Conservation (phyloP, 495 filamentous ascomycete genomes). For the Clohesyomyces aquaticus region DNA sequence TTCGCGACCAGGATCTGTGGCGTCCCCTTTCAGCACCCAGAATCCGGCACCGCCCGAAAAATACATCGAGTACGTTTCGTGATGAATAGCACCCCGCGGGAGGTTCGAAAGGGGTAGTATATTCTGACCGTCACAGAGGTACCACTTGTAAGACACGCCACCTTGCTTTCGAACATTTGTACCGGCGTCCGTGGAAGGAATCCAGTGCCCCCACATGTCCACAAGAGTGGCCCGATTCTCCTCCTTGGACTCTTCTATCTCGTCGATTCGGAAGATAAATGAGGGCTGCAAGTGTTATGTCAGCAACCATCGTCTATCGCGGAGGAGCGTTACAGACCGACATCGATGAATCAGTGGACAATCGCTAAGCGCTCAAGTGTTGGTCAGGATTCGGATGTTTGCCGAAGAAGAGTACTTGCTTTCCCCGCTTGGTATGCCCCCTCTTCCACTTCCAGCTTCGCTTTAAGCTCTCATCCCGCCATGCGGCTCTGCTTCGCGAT, state of each 20-base stretch:
- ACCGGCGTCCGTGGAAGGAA: conserved; percentile 15
- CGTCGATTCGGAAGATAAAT: conserved; percentile 32
- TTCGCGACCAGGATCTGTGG: neutral
- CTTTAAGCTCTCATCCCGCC: conserved; percentile 21
- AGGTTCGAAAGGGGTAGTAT: conserved; percentile 3
- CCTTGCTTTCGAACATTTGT: conserved; percentile 12
- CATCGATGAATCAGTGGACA: conserved; percentile 5
- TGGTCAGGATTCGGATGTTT: neutral
- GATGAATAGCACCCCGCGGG: neutral
- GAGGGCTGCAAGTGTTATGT: conserved; percentile 12
- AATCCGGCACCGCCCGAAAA: conserved; percentile 22
- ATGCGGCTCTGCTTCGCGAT: conserved; percentile 31
- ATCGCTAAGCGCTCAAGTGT: neutral
- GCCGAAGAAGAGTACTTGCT: conserved; percentile 1
- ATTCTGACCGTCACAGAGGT: conserved; percentile 19
- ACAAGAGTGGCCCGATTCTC: neutral
- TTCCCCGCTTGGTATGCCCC: neutral
- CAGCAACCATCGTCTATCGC: neutral
- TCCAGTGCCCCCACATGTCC: conserved; percentile 17
- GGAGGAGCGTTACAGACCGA: conserved; percentile 21
- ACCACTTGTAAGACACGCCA: conserved; percentile 16
- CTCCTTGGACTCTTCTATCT: conserved; percentile 19
- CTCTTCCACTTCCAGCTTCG: conserved; percentile 1
- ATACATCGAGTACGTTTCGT: conserved; percentile 34
- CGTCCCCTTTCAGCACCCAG: conserved; percentile 30